These are phyloP conservation scores for Phaeosphaeriaceae sp. DNA, from an alignment of 2,329 filamentous ascomycete genomes.

Conservation along the genomic window DNA sequence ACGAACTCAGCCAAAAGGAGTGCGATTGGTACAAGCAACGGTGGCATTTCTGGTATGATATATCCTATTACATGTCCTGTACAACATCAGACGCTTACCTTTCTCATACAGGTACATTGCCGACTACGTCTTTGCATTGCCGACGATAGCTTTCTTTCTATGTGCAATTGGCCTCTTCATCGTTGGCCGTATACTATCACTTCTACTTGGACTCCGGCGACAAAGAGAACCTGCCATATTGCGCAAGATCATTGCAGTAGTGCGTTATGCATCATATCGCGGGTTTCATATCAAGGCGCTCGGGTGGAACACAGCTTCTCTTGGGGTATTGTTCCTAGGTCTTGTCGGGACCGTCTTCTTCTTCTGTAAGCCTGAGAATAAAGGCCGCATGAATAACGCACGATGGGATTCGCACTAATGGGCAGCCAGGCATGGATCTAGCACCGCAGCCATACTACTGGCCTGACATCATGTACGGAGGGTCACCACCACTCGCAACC, in stretches of 20 bases:
- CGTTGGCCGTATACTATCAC: slow-evolving; percentile 47
- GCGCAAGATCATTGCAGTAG: slow-evolving; percentile 19
- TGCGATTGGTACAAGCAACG: slow-evolving; percentile 55
- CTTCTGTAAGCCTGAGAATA: slow-evolving; percentile 22
- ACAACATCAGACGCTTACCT: background rate
- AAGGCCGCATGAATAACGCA: too few species aligned
- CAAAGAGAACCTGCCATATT: slow-evolving; percentile 10
- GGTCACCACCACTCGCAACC: slow-evolving; percentile 38
- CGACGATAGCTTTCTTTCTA: slow-evolving; percentile 62
- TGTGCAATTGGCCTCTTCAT: slow-evolving; percentile 58
- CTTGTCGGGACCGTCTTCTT: slow-evolving; percentile 33
- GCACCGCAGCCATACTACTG: slow-evolving; percentile 30
- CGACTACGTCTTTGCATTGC: slow-evolving; percentile 61
- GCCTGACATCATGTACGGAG: slow-evolving; percentile 21
- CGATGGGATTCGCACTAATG: background rate
- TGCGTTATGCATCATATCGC: slow-evolving; percentile 38
- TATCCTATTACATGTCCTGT: background rate
- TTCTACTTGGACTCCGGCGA: slow-evolving; percentile 28
- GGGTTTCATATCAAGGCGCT: slow-evolving; percentile 29
- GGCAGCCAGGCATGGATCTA: slow-evolving; percentile 23
- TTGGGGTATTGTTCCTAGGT: slow-evolving; percentile 33
- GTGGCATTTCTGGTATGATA: slow-evolving; percentile 57
- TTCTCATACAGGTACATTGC: slow-evolving; percentile 57
- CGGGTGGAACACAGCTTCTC: slow-evolving; percentile 36
- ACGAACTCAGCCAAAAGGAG: slow-evolving; percentile 50